Evolutionary conservation across 352 stramenopile species (phyloP).

Genomic region (Phytophthora constricta): DNA sequence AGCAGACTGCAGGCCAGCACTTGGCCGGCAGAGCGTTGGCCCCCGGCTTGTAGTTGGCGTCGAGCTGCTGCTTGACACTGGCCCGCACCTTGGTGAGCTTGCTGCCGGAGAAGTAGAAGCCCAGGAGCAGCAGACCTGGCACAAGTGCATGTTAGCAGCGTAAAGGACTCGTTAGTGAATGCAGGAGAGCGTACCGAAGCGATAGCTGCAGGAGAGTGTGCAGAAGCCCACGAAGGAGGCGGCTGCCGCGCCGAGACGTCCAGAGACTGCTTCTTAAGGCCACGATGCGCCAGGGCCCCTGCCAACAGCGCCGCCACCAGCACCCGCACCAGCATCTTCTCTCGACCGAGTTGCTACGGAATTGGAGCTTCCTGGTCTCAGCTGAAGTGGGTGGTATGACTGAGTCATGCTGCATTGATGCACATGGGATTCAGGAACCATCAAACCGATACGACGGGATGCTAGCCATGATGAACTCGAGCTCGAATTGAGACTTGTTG

Average conservation of each 20-base stretch:
- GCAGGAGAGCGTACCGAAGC: conserved; percentile 51
- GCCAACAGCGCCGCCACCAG: conserved; percentile 54
- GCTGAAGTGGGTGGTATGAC: too few relatives aligned
- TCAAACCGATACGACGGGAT: too few relatives aligned
- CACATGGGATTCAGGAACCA: too few relatives aligned
- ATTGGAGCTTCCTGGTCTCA: too few relatives aligned
- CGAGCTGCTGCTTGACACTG: conserved; percentile 61
- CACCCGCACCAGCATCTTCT: too few relatives aligned
- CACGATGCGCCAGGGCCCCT: conserved; percentile 44
- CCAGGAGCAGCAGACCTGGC: conserved; percentile 73
- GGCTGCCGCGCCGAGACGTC: conserved; percentile 55
- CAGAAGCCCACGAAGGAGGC: conserved; percentile 74
- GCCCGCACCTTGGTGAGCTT: conserved; percentile 84
- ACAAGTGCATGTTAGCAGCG: conserved; percentile 9
- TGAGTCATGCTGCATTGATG: too few relatives aligned
- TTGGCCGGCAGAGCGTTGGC: conserved; percentile 74
- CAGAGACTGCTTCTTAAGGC: conserved; percentile 76
- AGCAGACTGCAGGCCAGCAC: conserved; percentile 85
- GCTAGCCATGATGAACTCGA: too few relatives aligned
- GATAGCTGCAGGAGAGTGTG: conserved; percentile 67
- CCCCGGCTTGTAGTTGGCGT: conserved; percentile 83
- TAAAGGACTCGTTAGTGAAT: not conserved
- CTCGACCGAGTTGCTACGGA: too few relatives aligned
- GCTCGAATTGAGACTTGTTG: too few relatives aligned
- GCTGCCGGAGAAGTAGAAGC: conserved; percentile 88